These are phyloP conservation scores for Citrus australasica DNA, from an alignment of 345 rosid species.

Conservation along the genomic window DNA sequence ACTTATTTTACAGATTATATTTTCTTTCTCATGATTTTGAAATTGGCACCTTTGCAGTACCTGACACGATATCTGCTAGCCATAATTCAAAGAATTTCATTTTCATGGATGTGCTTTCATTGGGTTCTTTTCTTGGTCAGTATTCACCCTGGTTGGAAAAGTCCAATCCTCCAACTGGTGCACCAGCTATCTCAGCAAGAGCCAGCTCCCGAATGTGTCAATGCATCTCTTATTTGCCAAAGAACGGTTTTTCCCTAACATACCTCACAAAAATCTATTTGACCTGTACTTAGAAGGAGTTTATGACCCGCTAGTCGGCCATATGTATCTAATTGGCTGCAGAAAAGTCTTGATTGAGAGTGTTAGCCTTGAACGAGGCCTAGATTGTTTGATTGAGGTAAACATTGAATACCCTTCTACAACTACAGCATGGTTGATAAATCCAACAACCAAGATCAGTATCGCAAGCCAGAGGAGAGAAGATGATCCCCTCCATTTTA, in stretches of 20 bases:
- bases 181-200: background rate
- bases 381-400: background rate
- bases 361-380: background rate
- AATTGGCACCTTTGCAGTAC: background rate
- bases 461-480: background rate
- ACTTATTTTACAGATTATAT: background rate
- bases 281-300: background rate
- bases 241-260: background rate
- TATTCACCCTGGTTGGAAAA: background rate
- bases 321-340: background rate
- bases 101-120: background rate
- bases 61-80: background rate
- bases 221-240: background rate
- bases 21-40: background rate
- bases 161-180: background rate
- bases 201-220: constrained; percentile 1
- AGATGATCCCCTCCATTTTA: background rate
- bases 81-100: background rate
- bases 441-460: background rate
- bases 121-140: background rate
- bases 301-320: background rate
- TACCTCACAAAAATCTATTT: background rate
- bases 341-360: background rate
- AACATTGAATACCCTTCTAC: background rate
- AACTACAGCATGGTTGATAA: background rate